Evolutionary conservation across 306 rosid genomes (phyloP), one percentile per base, ranked within the genome.

Genomic region (Pyrus bretschneideri): DNA sequence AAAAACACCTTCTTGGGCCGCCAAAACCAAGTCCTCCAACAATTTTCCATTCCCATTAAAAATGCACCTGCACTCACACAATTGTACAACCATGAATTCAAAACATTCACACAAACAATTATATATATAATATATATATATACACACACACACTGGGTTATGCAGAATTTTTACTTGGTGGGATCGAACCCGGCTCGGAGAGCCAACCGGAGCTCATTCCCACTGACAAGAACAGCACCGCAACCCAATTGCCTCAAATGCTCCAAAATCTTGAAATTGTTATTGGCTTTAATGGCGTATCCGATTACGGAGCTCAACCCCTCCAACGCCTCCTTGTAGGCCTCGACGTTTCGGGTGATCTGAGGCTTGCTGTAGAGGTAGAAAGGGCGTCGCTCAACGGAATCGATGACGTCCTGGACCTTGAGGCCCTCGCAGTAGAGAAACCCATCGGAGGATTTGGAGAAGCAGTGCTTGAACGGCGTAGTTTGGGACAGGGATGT

Each of bases 221-320:
- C 99, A 83, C 99, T 95, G 21, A 95, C 99, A 67, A 95, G 99
- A 71, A 95, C 97, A 67, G 97, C 99, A 63, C 97, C 97, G 68
- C 96, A 92, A 80, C 97, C 99, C 85, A 89, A 81, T 21, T 74
- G 74, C 79, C 92, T 88, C 90, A 96, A 83, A 83, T 96, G 98
- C 81, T 96, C 90, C 74, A 92, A 76, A 79, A 96, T 90, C 92
- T 92, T 96, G 79, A 88, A 85, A 67, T 96, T 96, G 55, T 96
- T 92, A 76, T 96, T 96, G 68, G 98, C 99, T 78, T 95, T 95
- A 29, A 95, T 92, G 18, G 98, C 99, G 64, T 95, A 92, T 10
- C 99, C 97, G 73, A 95, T 92, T 5, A 91, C 45, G 7, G 93
- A 92, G 11, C 31, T 87, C 78, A 91, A 85, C 1, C 97, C 99